These are phyloP conservation scores for Linnemannia elongata DNA, from an alignment of 192 early-diverging fungal genomes.

Conservation along the genomic window DNA sequence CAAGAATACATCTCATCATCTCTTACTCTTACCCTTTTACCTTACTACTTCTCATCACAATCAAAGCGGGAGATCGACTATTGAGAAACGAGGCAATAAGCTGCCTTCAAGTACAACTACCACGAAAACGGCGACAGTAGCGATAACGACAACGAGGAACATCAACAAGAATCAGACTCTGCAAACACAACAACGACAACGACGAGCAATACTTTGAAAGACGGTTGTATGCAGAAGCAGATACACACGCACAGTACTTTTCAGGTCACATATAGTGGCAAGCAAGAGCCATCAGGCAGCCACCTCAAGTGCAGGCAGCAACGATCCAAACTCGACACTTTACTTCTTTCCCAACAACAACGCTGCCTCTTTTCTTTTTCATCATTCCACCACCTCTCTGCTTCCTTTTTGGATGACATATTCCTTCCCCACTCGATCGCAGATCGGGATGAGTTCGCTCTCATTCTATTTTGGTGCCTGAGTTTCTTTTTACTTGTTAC, in stretches of 20 bases:
- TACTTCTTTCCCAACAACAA: background rate
- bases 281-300: background rate
- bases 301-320: background rate
- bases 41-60: conserved; percentile 1
- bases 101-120: background rate
- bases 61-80: background rate
- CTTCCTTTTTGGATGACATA: background rate
- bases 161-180: too few relatives aligned
- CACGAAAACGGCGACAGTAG: background rate
- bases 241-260: background rate
- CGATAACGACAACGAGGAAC: too few relatives aligned
- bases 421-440: background rate
- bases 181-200: too few relatives aligned
- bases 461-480: background rate
- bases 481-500: background rate
- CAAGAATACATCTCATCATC: conserved; percentile 20
- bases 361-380: background rate
- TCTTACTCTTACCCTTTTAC: background rate
- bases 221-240: background rate
- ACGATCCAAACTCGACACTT: background rate
- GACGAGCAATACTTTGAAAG: too few relatives aligned
- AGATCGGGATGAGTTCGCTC: background rate
- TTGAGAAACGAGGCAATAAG: background rate
- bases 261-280: background rate
- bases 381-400: background rate